Evolutionary conservation across 805 yeast genomes (phyloP).

Genomic region (Saccharomycopsis sp.): DNA sequence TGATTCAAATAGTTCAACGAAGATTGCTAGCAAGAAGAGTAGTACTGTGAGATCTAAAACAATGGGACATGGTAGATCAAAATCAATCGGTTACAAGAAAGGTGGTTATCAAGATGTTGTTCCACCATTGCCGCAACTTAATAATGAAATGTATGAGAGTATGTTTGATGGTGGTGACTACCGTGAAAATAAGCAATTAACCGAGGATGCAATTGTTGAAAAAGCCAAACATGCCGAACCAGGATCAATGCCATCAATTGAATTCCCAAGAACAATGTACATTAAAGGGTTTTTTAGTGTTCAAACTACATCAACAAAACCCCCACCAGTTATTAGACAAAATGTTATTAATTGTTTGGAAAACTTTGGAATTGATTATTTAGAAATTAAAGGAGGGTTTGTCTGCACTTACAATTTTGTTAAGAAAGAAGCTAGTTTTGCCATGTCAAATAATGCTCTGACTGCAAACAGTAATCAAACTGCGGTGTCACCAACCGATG

Average conservation of each 20-base stretch:
- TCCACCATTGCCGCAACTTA: conserved; percentile 29
- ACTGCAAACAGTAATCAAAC: conserved; percentile 19
- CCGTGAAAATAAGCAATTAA: conserved; percentile 29
- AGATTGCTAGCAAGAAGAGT: conserved; percentile 6
- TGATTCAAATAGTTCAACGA: conserved; percentile 5
- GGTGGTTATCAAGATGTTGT: conserved; percentile 20
- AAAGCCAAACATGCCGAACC: conserved; percentile 53
- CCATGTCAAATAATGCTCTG: conserved; percentile 20
- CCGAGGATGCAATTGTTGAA: conserved; percentile 43
- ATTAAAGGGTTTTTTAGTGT: conserved; percentile 91
- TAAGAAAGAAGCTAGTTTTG: conserved; percentile 6
- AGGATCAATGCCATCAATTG: conserved; percentile 88
- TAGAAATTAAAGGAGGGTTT: conserved; percentile 92
- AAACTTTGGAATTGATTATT: conserved; percentile 69
- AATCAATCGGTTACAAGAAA: conserved; percentile 34
- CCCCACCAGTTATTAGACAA: conserved; percentile 79
- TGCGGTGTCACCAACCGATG: conserved; percentile 19
- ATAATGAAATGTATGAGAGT: conserved; percentile 44
- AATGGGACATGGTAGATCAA: conserved; percentile 71
- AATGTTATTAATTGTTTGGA: conserved; percentile 74
- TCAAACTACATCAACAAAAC: conserved; percentile 90
- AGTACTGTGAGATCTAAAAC: conserved; percentile 88
- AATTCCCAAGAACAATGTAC: conserved; percentile 84
- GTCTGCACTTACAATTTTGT: conserved; percentile 44
- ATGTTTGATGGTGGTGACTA: conserved; percentile 39